Evolutionary conservation across 139 green algal species (phyloP), one percentile per base, ranked within the genome.

Genomic region (Chlamydomonas eustigma): DNA sequence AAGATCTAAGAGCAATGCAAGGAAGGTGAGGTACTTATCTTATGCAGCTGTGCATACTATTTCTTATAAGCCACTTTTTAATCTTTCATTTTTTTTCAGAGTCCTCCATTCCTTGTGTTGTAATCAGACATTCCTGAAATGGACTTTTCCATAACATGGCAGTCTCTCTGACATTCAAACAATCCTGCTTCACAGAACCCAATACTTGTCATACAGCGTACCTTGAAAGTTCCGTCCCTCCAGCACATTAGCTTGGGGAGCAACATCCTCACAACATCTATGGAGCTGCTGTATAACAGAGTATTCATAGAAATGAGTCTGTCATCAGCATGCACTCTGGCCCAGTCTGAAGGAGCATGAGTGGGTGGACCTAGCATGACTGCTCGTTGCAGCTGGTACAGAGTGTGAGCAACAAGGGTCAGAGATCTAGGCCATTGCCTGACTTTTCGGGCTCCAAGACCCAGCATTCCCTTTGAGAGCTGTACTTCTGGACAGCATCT

Each of bases 381-480:
- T 24, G 8, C 24, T 8, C 58, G 58, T 28, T 70, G 58, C 58
- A 70, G 58, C 58, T 70, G 58, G 28, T 70, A 70, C 25, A 70
- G 58, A 5, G 58, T 28, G 25, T 70, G 58, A 6, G 58, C 58
- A 5, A 70, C 25, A 22, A 28, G 8, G 25, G 58, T 70, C 58
- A 70, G 58, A 5, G 32, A 8, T 28, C 5, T 18, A 6, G 58
- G 58, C 58, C 58, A 70, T 35, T 70, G 58, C 58, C 58, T 24
- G 6, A 28, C 58, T 28, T 22, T 70, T 5, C 44, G 44, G 12
- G 44, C 58, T 8, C 58, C 58, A 24, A 32, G 28, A 6, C 58
- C 58, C 58, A 70, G 58, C 18, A 70, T 6, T 18, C 58, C 58
- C 58, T 32, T 35, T 5, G 58, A 70, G 25, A 70, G 58, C 58